phyloP scores from a whole-genome alignment of 1,139 yeast genomes.

The Candida frijolesensis region DNA sequence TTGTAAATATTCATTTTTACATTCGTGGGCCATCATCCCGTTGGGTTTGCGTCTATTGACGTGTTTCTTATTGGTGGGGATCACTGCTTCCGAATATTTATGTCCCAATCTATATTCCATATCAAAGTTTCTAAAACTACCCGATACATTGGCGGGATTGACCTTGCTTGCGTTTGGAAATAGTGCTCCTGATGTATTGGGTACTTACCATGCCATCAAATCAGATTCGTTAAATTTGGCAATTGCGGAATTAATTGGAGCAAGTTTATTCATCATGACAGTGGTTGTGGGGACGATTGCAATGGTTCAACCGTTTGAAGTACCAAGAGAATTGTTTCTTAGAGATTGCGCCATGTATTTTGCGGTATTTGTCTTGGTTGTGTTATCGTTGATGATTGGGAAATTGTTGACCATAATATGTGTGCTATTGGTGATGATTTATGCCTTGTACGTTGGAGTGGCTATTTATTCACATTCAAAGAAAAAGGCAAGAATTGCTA shows the following conservation, averaged over 20 bases:
- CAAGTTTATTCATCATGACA: conserved; percentile 76
- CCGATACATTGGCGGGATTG: conserved; percentile 83
- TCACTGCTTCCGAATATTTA: conserved; percentile 73
- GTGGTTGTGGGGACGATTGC: conserved; percentile 79
- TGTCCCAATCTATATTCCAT: conserved; percentile 73
- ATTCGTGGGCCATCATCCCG: conserved; percentile 19
- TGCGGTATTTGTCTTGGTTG: conserved; percentile 43
- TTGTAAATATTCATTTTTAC: conserved; percentile 23
- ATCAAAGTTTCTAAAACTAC: conserved; percentile 59
- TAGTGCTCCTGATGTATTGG: conserved; percentile 86
- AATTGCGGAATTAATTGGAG: conserved; percentile 84
- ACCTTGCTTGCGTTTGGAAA: conserved; percentile 90
- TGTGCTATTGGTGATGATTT: conserved; percentile 49
- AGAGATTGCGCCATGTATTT: conserved; percentile 60
- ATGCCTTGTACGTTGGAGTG: conserved; percentile 55
- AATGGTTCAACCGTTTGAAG: conserved; percentile 64
- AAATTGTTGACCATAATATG: conserved; percentile 48
- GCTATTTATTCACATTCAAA: conserved; percentile 35
- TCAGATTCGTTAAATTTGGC: conserved; percentile 75
- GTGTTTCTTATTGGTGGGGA: conserved; percentile 64
- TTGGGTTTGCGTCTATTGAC: conserved; percentile 22
- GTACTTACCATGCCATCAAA: conserved; percentile 80
- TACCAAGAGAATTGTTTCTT: conserved; percentile 49
- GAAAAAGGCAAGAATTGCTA: conserved; percentile 22
- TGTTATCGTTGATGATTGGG: conserved; percentile 46